phyloP scores from a whole-genome alignment of 371 early-diverging fungal species.

The Scutellospora calospora region DNA sequence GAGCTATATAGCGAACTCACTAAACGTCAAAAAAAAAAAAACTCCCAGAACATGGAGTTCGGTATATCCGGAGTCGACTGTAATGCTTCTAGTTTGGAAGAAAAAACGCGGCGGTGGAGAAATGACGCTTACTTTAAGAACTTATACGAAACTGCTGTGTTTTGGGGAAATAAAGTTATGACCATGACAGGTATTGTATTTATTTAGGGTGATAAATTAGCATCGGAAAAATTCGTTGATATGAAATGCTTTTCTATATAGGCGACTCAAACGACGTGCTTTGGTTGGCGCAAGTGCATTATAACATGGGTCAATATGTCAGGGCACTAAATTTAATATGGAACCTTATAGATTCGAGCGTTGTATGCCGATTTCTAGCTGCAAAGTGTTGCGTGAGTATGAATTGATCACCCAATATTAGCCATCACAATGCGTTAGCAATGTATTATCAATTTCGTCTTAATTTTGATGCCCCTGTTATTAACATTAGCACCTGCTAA shows the following conservation, averaged over 20 bases:
- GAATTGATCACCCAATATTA: background rate
- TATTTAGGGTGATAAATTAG: background rate
- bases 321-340: slow-evolving; percentile 66
- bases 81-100: slow-evolving; percentile 33
- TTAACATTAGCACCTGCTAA: background rate
- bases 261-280: slow-evolving; percentile 67
- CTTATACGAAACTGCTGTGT: slow-evolving; percentile 63
- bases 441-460: slow-evolving; percentile 37
- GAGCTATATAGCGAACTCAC: too few relatives aligned
- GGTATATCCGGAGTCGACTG: too few relatives aligned
- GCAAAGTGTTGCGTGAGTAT: slow-evolving; percentile 68
- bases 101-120: slow-evolving; percentile 60
- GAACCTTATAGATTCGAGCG: slow-evolving; percentile 59
- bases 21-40: too few relatives aligned
- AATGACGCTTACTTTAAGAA: slow-evolving; percentile 61
- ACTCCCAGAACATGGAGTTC: too few relatives aligned
- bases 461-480: background rate
- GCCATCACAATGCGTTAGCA: background rate
- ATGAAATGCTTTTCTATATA: slow-evolving; percentile 39
- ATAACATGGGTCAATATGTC: slow-evolving; percentile 65
- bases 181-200: slow-evolving; percentile 57
- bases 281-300: slow-evolving; percentile 67
- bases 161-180: slow-evolving; percentile 70
- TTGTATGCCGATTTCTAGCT: slow-evolving; percentile 68
- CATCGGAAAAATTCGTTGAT: background rate